Percentiles rank a stretch among this genome's conserved stretches.
phyloP scores from a whole-genome alignment of 805 yeast genomes.

The Yamadazyma scolyti region DNA sequence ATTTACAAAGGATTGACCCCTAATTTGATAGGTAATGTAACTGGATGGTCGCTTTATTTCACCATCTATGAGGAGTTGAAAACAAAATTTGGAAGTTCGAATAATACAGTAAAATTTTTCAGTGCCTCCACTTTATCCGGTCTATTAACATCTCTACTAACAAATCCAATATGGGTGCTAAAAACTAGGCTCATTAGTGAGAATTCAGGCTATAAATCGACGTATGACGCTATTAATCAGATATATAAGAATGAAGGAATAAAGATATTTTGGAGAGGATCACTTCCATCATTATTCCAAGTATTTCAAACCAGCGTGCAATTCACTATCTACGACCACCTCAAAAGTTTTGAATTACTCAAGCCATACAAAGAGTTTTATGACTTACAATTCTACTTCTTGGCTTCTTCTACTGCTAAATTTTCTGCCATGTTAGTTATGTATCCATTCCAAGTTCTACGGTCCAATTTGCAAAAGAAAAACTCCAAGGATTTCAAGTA shows the following conservation, averaged over 20 bases:
- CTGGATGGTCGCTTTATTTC: conserved; percentile 90
- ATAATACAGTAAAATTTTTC: conserved; percentile 25
- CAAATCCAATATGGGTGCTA: conserved; percentile 95
- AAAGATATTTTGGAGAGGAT: conserved; percentile 66
- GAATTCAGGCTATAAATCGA: conserved; percentile 55
- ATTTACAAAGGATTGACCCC: conserved; percentile 76
- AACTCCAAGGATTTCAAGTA: conserved; percentile 19
- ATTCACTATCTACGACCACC: conserved; percentile 77
- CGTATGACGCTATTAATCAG: conserved; percentile 49
- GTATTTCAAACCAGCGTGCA: conserved; percentile 90
- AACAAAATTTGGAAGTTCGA: conserved; percentile 4
- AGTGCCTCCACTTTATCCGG: conserved; percentile 58
- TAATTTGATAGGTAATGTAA: conserved; percentile 76
- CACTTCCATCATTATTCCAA: conserved; percentile 70
- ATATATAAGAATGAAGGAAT: conserved; percentile 57
- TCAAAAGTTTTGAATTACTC: conserved; percentile 41
- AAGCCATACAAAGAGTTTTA: conserved; percentile 3
- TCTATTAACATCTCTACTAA: conserved; percentile 62
- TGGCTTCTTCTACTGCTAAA: conserved; percentile 67
- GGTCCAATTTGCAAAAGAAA: conserved; percentile 65
- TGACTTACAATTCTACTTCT: conserved; percentile 50
- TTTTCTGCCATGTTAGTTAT: conserved; percentile 60
- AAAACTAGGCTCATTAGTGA: conserved; percentile 83
- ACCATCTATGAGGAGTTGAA: conserved; percentile 67
- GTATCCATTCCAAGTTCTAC: conserved; percentile 82